Conservation (phyloP, 2,329 filamentous ascomycete species). For the Neurospora crassa region DNA sequence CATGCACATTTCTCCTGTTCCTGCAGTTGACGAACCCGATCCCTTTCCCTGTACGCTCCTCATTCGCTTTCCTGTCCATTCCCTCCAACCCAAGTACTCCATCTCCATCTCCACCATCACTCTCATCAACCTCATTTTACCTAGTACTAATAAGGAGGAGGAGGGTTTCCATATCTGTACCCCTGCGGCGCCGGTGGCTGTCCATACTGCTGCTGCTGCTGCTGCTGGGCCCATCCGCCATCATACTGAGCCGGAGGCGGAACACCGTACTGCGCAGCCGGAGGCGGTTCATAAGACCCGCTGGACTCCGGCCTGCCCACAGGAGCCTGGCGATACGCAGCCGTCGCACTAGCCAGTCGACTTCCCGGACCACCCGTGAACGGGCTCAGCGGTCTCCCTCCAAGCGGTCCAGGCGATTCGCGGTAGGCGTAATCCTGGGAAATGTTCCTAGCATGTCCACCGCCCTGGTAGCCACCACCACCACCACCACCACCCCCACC, state of each 20-base stretch:
- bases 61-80: not conserved
- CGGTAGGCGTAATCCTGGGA: constrained; percentile 17
- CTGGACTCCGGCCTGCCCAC: constrained; percentile 36
- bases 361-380: constrained; percentile 25
- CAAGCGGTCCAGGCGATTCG: constrained; percentile 16
- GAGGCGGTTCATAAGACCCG: constrained; percentile 32
- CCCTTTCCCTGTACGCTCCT: not conserved
- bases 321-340: constrained; percentile 42
- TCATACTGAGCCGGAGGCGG: constrained; percentile 11
- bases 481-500: constrained; percentile 10
- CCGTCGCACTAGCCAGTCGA: constrained; percentile 29
- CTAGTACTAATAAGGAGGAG: not conserved
- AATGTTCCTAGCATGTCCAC: constrained; percentile 15
- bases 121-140: not conserved
- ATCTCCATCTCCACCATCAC: not conserved
- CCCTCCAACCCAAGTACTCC: not conserved
- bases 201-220: constrained; percentile 2
- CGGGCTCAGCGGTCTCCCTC: constrained; percentile 30
- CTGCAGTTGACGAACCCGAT: not conserved
- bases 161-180: not conserved
- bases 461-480: constrained; percentile 6
- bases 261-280: constrained; percentile 16
- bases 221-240: not conserved
- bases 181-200: not conserved
- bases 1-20: not conserved